These are phyloP conservation scores for Sordariomycetes sp. DNA, from an alignment of 2,329 filamentous ascomycete species.

Conservation along the genomic window DNA sequence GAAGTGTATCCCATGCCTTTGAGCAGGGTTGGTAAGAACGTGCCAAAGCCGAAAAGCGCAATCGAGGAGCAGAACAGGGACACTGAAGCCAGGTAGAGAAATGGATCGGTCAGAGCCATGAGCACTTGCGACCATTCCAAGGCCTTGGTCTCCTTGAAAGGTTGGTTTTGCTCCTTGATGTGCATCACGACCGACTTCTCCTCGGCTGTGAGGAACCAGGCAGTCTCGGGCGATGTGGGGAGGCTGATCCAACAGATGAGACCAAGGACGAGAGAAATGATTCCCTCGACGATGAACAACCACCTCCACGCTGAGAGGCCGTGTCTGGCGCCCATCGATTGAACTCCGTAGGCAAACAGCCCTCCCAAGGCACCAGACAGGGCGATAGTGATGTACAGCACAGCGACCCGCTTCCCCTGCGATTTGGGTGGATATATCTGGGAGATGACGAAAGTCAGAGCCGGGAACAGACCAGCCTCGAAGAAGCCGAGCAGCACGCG, in stretches of 20 bases:
- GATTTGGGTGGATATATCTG: conserved; percentile 20
- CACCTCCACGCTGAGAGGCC: conserved; percentile 37
- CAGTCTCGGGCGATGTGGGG: conserved; percentile 30
- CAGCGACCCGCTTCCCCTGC: conserved; percentile 14
- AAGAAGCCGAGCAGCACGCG: conserved; percentile 8
- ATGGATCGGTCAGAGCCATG: conserved; percentile 19
- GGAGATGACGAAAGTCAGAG: conserved; percentile 16
- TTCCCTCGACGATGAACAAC: conserved; percentile 34
- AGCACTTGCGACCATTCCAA: conserved; percentile 17
- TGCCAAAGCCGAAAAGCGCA: conserved; percentile 20
- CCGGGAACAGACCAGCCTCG: conserved; percentile 18
- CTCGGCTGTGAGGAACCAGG: conserved; percentile 28
- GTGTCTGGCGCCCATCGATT: conserved; percentile 28
- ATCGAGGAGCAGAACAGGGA: conserved; percentile 22
- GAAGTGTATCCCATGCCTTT: conserved; percentile 1
- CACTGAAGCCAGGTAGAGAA: conserved; percentile 15
- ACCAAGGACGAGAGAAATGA: conserved; percentile 16
- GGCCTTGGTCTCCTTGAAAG: conserved; percentile 13
- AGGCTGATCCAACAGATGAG: conserved; percentile 26
- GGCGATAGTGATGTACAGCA: conserved; percentile 15
- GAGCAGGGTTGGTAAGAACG: conserved; percentile 14
- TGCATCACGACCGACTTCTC: conserved; percentile 20
- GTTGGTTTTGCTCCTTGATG: conserved; percentile 12
- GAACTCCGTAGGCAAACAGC: conserved; percentile 10
- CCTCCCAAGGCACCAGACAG: conserved; percentile 14